Conservation (phyloP, 2,329 filamentous ascomycete genomes). For the Epichloe glyceriae region DNA sequence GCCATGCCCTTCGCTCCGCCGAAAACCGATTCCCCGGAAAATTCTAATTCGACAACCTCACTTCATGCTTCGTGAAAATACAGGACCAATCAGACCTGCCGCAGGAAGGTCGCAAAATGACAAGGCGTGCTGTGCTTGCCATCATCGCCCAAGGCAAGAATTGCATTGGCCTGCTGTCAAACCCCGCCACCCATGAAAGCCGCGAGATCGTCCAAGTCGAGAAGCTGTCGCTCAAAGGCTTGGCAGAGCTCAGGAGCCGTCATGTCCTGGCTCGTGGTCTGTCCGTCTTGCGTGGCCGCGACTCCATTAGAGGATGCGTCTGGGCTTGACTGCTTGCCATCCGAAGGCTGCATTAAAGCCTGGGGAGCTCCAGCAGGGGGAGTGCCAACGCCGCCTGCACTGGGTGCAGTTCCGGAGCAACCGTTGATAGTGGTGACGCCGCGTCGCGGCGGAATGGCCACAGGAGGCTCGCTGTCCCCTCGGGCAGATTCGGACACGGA, state of each 20-base stretch:
- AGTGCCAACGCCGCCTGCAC: conserved; percentile 30
- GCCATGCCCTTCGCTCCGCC: neutral
- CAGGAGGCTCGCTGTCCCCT: conserved; percentile 40
- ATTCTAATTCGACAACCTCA: neutral
- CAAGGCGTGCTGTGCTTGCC: no score
- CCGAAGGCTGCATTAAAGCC: conserved; percentile 13
- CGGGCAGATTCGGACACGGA: conserved; percentile 28
- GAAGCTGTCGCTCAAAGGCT: conserved; percentile 46
- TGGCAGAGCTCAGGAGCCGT: conserved; percentile 44
- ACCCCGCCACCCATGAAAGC: conserved; percentile 52
- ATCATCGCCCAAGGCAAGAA: no score
- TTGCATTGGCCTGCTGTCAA: conserved; percentile 15
- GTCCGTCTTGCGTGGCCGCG: conserved; percentile 18
- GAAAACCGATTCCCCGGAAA: neutral
- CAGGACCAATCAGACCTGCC: neutral
- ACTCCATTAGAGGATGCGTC: conserved; percentile 20
- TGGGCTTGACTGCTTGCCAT: conserved; percentile 25
- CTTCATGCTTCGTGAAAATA: neutral
- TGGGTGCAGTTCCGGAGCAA: conserved; percentile 34
- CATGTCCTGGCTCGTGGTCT: conserved; percentile 36
- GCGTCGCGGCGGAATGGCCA: conserved; percentile 32
- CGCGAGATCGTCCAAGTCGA: conserved; percentile 47
- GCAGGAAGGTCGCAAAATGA: no score
- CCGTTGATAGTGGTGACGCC: conserved; percentile 48
- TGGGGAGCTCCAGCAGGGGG: conserved; percentile 18